phyloP scores from a whole-genome alignment of 2,329 filamentous ascomycete species.

The Penicillium sp. region DNA sequence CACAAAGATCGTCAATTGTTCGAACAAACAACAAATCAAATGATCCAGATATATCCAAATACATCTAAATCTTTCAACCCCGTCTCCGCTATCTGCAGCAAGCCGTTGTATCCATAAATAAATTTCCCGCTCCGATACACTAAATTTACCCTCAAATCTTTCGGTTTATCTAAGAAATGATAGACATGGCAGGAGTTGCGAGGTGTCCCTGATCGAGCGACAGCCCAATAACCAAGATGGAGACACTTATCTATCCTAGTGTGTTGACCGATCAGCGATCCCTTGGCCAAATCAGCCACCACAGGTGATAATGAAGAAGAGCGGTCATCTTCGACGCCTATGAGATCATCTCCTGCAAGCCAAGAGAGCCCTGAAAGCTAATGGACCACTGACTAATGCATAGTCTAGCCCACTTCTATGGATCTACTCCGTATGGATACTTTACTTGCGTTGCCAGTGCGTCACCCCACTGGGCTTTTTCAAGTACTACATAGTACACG shows the following conservation, averaged over 20 bases:
- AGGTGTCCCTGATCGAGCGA: slow-evolving; percentile 7
- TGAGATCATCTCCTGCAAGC: slow-evolving; percentile 12
- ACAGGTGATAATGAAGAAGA: not conserved
- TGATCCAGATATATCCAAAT: not conserved
- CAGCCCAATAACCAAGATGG: not conserved
- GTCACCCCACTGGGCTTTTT: not conserved
- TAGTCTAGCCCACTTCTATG: not conserved
- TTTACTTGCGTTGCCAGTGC: not conserved
- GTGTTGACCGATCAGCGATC: slow-evolving; percentile 9
- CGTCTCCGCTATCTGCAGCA: not conserved
- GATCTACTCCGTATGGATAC: not conserved
- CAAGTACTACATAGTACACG: not conserved
- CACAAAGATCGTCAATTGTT: not conserved
- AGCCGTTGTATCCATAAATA: not conserved
- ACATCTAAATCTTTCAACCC: not conserved
- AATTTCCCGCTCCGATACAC: not conserved
- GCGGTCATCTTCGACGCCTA: slow-evolving; percentile 5
- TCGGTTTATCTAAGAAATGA: not conserved
- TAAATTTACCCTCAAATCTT: not conserved
- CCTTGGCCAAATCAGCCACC: slow-evolving; percentile 4
- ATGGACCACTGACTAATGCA: slow-evolving; percentile 1
- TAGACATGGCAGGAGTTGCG: not conserved
- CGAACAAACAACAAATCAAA: not conserved
- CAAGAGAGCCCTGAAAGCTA: not conserved
- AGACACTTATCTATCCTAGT: slow-evolving; percentile 1